A percentile compares a stretch with the other conserved stretches of the same genome.
Evolutionary conservation across 1,139 yeast genomes (phyloP).

Genomic region (Spathaspora sp.): DNA sequence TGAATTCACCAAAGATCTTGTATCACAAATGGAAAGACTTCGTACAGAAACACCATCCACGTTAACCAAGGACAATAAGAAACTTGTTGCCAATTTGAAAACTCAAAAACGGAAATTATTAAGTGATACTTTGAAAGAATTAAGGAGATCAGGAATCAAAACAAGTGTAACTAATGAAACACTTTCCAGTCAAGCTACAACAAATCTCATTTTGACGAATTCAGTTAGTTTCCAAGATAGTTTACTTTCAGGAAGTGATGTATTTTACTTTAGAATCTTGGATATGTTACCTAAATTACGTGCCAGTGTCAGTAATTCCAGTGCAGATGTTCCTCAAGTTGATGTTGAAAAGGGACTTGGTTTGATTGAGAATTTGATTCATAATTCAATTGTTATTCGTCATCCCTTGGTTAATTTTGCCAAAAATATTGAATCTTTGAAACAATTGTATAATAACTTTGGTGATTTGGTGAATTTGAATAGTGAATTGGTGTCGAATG

Average conservation of each 20-base stretch:
- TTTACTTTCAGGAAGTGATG: conserved; percentile 50
- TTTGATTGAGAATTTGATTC: conserved; percentile 71
- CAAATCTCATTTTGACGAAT: conserved; percentile 60
- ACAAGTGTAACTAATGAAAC: conserved; percentile 65
- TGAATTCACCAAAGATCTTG: conserved; percentile 54
- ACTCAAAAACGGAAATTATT: conserved; percentile 76
- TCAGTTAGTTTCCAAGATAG: conserved; percentile 45
- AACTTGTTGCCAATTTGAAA: conserved; percentile 67
- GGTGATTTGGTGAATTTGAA: conserved; percentile 18
- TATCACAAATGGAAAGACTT: conserved; percentile 60
- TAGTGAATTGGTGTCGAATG: conserved; percentile 16
- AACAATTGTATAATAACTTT: conserved; percentile 15
- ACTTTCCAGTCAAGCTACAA: conserved; percentile 58
- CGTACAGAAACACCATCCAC: conserved; percentile 75
- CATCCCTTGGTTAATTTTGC: conserved; percentile 41
- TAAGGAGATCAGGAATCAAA: conserved; percentile 74
- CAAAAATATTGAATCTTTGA: conserved; percentile 13
- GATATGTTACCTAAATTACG: conserved; percentile 82
- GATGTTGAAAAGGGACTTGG: conserved; percentile 80
- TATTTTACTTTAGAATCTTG: conserved; percentile 63
- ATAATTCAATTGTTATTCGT: conserved; percentile 50
- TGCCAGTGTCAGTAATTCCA: conserved; percentile 56
- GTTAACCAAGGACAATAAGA: conserved; percentile 73
- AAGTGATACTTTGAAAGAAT: conserved; percentile 73
- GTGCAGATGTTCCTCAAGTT: conserved; percentile 72